Percentiles rank a stretch among this genome's conserved stretches.
These are phyloP conservation scores for Platismatia glauca DNA, from an alignment of 495 filamentous ascomycete species.

Conservation along the genomic window DNA sequence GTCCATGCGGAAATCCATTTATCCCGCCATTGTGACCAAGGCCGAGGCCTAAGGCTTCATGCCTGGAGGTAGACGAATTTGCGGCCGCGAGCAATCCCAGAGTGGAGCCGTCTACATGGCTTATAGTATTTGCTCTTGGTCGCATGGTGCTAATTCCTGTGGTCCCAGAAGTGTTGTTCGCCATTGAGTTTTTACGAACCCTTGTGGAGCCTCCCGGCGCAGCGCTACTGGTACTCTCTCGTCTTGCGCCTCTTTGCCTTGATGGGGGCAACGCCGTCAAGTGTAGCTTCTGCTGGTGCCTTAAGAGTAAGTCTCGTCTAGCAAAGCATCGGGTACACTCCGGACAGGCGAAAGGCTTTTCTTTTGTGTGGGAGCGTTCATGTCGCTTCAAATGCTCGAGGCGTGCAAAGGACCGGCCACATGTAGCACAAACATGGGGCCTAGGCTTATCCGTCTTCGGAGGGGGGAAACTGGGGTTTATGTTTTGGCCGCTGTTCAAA, in stretches of 20 bases:
- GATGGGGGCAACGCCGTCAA: conserved; percentile 90
- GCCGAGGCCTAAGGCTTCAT: conserved; percentile 27
- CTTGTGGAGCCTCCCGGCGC: conserved; percentile 56
- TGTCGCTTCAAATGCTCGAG: conserved; percentile 97
- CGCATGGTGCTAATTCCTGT: conserved; percentile 56
- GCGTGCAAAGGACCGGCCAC: conserved; percentile 84
- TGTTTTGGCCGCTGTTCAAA: conserved; percentile 14
- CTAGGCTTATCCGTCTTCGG: conserved; percentile 96
- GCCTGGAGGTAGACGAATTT: conserved; percentile 46
- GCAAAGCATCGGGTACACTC: conserved; percentile 95
- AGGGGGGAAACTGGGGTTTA: conserved; percentile 48
- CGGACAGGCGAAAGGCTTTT: conserved; percentile 97
- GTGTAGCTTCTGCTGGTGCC: conserved; percentile 98
- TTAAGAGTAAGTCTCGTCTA: conserved; percentile 78
- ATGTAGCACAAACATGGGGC: conserved; percentile 91
- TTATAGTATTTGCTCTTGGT: conserved; percentile 92
- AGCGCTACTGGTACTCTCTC: conserved; percentile 75
- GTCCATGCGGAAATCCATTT: conserved; percentile 53
- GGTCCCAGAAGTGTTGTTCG: conserved; percentile 43
- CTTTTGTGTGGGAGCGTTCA: conserved; percentile 97
- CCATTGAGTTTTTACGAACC: conserved; percentile 88
- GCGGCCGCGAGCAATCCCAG: conserved; percentile 61
- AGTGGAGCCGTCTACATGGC: conserved; percentile 75
- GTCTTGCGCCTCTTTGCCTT: conserved; percentile 66
- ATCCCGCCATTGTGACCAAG: conserved; percentile 60